phyloP scores from a whole-genome alignment of 345 rosid genomes.

The Boechera divaricarpa region DNA sequence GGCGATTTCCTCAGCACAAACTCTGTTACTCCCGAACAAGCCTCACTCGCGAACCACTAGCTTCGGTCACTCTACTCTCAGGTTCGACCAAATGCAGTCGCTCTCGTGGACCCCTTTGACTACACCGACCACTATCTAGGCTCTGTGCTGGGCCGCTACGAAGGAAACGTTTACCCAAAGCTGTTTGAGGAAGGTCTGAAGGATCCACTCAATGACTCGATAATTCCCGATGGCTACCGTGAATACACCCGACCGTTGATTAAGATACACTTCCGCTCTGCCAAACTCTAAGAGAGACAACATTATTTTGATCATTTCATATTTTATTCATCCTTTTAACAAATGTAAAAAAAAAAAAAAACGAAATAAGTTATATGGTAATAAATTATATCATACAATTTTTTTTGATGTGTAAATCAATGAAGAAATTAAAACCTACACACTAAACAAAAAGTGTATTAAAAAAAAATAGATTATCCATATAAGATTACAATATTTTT shows the following conservation, averaged over 20 bases:
- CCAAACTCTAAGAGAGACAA: constrained; percentile 53
- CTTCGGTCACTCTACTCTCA: constrained; percentile 67
- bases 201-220: constrained; percentile 89
- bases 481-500: too few relatives aligned
- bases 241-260: constrained; percentile 75
- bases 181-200: constrained; percentile 92
- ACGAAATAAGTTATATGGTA: not conserved
- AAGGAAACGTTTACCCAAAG: constrained; percentile 88
- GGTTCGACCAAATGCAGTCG: constrained; percentile 94
- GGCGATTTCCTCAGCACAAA: constrained; percentile 80
- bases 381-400: not conserved
- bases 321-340: not conserved
- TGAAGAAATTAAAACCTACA: not conserved
- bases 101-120: constrained; percentile 87
- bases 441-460: too few relatives aligned
- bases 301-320: not conserved
- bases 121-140: constrained; percentile 91
- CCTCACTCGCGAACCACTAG: constrained; percentile 70
- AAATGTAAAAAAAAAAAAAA: not conserved
- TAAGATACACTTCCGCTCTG: constrained; percentile 67
- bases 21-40: constrained; percentile 70
- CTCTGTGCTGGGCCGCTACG: constrained; percentile 83
- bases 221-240: constrained; percentile 85
- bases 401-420: not conserved
- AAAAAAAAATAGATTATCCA: too few relatives aligned